Evolutionary conservation across 495 filamentous ascomycete genomes (phyloP).

Genomic region (Lophiotrema nucula): DNA sequence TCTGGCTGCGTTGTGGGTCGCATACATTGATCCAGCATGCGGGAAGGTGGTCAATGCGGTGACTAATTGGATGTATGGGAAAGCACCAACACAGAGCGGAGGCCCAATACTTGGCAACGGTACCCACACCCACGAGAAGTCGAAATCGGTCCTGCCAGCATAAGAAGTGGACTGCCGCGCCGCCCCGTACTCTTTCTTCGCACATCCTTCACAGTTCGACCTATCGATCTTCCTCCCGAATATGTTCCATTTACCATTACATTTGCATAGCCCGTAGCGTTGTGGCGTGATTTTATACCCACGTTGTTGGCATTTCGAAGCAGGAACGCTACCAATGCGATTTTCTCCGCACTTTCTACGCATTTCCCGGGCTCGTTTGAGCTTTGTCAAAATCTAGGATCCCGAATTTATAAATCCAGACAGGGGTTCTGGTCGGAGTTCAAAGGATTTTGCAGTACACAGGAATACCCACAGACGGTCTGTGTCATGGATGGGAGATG

Average conservation of each 20-base stretch:
- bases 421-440: too few relatives aligned
- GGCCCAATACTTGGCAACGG: slow-evolving; percentile 7
- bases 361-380: too few relatives aligned
- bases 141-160: slow-evolving; percentile 16
- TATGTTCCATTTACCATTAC: neutral
- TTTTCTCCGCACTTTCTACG: too few relatives aligned
- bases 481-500: too few relatives aligned
- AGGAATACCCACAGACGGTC: too few relatives aligned
- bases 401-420: too few relatives aligned
- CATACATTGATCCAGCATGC: slow-evolving; percentile 33
- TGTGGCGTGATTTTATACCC: neutral
- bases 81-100: slow-evolving; percentile 1
- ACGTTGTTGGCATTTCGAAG: too few relatives aligned
- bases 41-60: slow-evolving; percentile 28
- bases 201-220: too few relatives aligned
- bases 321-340: too few relatives aligned
- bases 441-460: too few relatives aligned
- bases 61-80: slow-evolving; percentile 24
- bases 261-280: neutral
- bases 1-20: slow-evolving; percentile 26
- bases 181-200: neutral
- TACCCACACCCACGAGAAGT: neutral
- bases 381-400: too few relatives aligned
- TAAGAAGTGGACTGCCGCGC: neutral
- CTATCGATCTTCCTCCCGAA: too few relatives aligned